Evolutionary conservation across 1,139 yeast species (phyloP).

Genomic region (Candida dubliniensis): DNA sequence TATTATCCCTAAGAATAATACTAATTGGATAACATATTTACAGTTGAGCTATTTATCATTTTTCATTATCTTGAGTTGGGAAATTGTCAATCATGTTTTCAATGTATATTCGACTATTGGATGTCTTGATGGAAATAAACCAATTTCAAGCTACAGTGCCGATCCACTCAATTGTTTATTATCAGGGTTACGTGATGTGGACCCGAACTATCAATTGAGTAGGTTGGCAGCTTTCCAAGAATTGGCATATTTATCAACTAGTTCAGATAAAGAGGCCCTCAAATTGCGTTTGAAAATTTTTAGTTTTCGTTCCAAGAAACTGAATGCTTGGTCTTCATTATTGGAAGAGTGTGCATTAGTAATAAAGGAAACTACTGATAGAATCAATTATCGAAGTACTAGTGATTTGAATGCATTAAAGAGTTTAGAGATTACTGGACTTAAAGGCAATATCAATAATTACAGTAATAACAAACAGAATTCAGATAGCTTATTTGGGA

Average conservation of each 20-base stretch:
- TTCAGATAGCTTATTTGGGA: constrained; percentile 35
- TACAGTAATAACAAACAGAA: background rate
- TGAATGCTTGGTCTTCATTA: constrained; percentile 56
- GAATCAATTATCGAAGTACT: constrained; percentile 38
- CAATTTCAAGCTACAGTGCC: constrained; percentile 64
- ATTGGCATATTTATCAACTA: constrained; percentile 58
- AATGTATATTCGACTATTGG: constrained; percentile 79
- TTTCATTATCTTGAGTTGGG: constrained; percentile 53
- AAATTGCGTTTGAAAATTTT: constrained; percentile 56
- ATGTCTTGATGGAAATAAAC: constrained; percentile 72
- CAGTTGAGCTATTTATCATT: constrained; percentile 40
- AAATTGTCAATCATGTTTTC: constrained; percentile 60
- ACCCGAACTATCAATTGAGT: constrained; percentile 52
- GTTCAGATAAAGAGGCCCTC: constrained; percentile 40
- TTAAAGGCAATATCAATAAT: constrained; percentile 14
- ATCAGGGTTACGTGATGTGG: constrained; percentile 60
- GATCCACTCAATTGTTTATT: constrained; percentile 76
- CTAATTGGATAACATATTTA: constrained; percentile 38
- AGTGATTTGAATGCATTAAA: constrained; percentile 35
- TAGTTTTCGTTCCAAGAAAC: constrained; percentile 46
- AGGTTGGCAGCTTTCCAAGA: constrained; percentile 75
- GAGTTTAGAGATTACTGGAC: constrained; percentile 15
- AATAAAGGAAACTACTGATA: constrained; percentile 45
- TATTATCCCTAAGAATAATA: constrained; percentile 30
- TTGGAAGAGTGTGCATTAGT: constrained; percentile 60